A percentile compares a stretch with the other conserved stretches of the same genome.
phyloP scores from a whole-genome alignment of 208 protist genomes.

The Leptomonas seymouri region DNA sequence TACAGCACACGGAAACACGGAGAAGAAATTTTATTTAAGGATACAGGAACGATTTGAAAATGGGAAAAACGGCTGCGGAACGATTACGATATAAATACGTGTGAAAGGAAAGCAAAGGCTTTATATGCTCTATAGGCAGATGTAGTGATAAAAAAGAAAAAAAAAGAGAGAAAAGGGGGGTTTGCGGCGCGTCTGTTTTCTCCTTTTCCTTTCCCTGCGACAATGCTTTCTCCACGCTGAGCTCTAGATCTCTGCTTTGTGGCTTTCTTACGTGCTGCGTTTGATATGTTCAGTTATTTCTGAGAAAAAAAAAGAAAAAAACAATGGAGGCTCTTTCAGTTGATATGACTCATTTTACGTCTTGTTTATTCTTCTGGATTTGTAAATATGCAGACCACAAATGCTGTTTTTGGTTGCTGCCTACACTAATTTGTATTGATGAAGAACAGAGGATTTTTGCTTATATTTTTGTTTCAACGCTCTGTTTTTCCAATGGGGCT shows the following conservation, averaged over 20 bases:
- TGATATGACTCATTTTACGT: constrained; percentile 5
- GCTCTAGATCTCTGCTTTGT: not conserved
- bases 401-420: not conserved
- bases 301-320: not conserved
- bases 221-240: not conserved
- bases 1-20: constrained; percentile 2
- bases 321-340: constrained; percentile 2
- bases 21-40: not conserved
- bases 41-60: constrained; percentile 13
- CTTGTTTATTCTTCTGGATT: constrained; percentile 11
- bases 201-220: not conserved
- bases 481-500: constrained; percentile 4
- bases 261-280: not conserved
- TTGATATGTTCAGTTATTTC: not conserved
- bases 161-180: not conserved
- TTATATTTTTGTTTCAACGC: constrained; percentile 6
- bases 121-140: not conserved
- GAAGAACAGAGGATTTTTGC: not conserved
- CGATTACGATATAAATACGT: not conserved
- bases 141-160: not conserved
- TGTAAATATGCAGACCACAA: constrained; percentile 1
- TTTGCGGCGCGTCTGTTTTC: not conserved
- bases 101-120: not conserved
- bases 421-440: not conserved
- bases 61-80: constrained; percentile 10